Conservation (phyloP, 495 filamentous ascomycete genomes). For the Penicillium bovifimosum region DNA sequence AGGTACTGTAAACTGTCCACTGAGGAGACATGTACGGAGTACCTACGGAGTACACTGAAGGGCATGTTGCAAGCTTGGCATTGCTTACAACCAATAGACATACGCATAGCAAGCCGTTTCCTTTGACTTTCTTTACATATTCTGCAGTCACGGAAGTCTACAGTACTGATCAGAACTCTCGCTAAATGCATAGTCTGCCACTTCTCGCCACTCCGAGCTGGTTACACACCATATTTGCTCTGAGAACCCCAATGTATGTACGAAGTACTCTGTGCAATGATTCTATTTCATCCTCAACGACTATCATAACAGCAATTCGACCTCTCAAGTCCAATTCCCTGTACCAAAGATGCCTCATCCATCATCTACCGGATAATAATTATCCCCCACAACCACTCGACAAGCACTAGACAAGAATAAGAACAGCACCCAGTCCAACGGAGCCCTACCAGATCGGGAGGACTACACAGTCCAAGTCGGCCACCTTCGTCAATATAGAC, state of each 20-base stretch:
- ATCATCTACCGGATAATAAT: not conserved
- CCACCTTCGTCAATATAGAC: constrained; percentile 5
- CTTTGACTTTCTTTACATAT: not conserved
- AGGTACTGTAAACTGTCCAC: not conserved
- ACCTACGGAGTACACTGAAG: no score
- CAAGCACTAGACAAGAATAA: not conserved
- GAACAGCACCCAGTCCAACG: not conserved
- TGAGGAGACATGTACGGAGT: not conserved
- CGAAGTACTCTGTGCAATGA: not conserved
- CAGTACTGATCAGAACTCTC: not conserved
- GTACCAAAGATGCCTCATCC: constrained; percentile 16
- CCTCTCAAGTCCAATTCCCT: not conserved
- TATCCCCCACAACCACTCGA: not conserved
- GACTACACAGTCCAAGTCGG: not conserved
- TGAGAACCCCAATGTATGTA: not conserved
- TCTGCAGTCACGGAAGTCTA: not conserved
- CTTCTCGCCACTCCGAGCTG: not conserved
- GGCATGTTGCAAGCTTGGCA: not conserved
- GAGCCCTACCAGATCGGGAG: constrained; percentile 1
- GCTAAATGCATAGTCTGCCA: not conserved
- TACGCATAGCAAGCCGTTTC: not conserved
- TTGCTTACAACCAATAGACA: not conserved
- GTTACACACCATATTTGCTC: not conserved
- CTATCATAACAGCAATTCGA: not conserved
- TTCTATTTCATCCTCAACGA: not conserved